These are phyloP conservation scores for Capsella rubella DNA, from an alignment of 441 rosid genomes.

Conservation along the genomic window DNA sequence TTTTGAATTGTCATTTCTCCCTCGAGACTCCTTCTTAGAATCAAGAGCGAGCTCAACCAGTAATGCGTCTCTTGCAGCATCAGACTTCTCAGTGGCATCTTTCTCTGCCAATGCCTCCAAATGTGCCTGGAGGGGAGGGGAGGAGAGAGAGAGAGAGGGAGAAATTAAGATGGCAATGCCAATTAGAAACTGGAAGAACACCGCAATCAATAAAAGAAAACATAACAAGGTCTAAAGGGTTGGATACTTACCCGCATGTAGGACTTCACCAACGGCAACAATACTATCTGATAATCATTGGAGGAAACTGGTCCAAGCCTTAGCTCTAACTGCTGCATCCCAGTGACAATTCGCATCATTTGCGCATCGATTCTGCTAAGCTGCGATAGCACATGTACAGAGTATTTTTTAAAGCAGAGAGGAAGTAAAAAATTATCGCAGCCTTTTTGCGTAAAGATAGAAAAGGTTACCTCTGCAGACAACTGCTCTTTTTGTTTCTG, in stretches of 20 bases:
- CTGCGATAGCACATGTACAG: slow-evolving; percentile 56
- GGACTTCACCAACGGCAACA: slow-evolving; percentile 78
- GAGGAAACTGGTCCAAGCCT: slow-evolving; percentile 79
- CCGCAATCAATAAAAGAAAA: slow-evolving; percentile 30
- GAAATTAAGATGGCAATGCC: slow-evolving; percentile 28
- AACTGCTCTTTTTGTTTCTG: slow-evolving; percentile 86
- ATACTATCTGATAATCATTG: slow-evolving; percentile 66
- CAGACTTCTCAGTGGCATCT: slow-evolving; percentile 96
- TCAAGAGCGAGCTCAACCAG: slow-evolving; percentile 94
- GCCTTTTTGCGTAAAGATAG: slow-evolving; percentile 33
- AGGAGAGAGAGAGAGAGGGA: slow-evolving; percentile 29
- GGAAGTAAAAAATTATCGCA: slow-evolving; percentile 11
- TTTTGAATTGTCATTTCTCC: slow-evolving; percentile 65
- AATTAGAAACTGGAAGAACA: slow-evolving; percentile 22
- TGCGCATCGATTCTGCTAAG: slow-evolving; percentile 84
- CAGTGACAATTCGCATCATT: slow-evolving; percentile 72
- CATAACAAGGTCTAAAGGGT: slow-evolving; percentile 33
- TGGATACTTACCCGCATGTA: slow-evolving; percentile 78
- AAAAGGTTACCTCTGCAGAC: slow-evolving; percentile 73
- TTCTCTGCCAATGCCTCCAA: slow-evolving; percentile 95
- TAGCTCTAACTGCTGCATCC: slow-evolving; percentile 86
- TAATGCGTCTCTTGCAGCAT: slow-evolving; percentile 97
- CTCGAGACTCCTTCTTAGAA: slow-evolving; percentile 71
- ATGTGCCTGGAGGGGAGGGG: slow-evolving; percentile 60
- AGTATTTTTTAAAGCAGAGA: slow-evolving; percentile 36